phyloP scores from a whole-genome alignment of 2,329 filamentous ascomycete genomes.

The Colletotrichum coccodes region DNA sequence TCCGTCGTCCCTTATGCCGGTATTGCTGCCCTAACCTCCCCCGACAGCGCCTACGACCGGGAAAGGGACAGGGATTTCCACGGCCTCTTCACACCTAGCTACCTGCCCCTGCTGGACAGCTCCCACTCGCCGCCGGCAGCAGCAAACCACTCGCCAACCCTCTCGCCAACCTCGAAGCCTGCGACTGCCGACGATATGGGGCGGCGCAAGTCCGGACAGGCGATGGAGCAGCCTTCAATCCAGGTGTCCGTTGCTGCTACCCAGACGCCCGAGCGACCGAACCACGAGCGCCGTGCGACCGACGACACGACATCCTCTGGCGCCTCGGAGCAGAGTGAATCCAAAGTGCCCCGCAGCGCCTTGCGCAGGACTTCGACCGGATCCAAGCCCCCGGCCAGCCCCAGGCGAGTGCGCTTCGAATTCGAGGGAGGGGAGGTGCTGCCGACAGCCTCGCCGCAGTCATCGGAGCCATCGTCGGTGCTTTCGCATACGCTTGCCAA shows the following conservation, averaged over 20 bases:
- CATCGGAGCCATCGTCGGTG: constrained; percentile 45
- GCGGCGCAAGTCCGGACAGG: constrained; percentile 13
- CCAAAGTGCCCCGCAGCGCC: constrained; percentile 63
- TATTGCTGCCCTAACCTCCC: constrained; percentile 23
- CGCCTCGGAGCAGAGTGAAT: constrained; percentile 63
- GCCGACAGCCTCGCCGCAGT: constrained; percentile 66
- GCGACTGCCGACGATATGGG: constrained; percentile 15
- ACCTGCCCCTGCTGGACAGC: constrained; percentile 69
- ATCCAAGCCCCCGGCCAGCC: constrained; percentile 61
- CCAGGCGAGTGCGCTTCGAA: constrained; percentile 71
- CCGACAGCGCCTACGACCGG: constrained; percentile 44
- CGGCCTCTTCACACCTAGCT: constrained; percentile 71
- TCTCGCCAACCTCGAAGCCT: constrained; percentile 34
- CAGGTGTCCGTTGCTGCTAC: constrained; percentile 27
- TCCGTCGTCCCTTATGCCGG: constrained; percentile 23
- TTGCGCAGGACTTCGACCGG: constrained; percentile 64
- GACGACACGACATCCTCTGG: constrained; percentile 61
- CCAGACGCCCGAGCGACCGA: constrained; percentile 41
- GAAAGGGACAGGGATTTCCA: constrained; percentile 69
- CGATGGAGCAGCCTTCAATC: neutral
- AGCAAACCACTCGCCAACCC: constrained; percentile 34
- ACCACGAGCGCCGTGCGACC: constrained; percentile 51
- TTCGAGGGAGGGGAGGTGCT: constrained; percentile 69
- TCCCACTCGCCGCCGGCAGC: constrained; percentile 39
- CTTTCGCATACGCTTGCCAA: constrained; percentile 37